phyloP scores from a whole-genome alignment of 768 basidiomycete genomes.

The Dictyophora rubrovolvata region DNA sequence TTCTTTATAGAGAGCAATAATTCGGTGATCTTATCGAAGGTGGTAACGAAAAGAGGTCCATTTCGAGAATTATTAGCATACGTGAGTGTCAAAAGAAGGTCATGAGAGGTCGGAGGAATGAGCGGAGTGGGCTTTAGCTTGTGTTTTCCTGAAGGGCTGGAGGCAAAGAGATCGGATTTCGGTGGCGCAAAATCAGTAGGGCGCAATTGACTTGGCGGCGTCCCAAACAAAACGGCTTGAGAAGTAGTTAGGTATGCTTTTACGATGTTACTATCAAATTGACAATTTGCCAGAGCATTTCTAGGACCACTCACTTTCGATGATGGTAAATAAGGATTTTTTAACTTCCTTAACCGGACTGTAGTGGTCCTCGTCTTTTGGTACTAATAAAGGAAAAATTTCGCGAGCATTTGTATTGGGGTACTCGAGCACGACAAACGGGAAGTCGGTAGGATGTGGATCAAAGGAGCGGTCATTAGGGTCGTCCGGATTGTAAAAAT shows the following conservation, averaged over 20 bases:
- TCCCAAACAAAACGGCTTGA: slow-evolving; percentile 6
- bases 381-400: not conserved
- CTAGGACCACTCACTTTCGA: slow-evolving; percentile 39
- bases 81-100: slow-evolving; percentile 51
- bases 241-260: slow-evolving; percentile 4
- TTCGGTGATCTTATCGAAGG: slow-evolving; percentile 52
- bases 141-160: not conserved
- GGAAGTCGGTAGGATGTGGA: slow-evolving; percentile 45
- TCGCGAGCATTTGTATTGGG: slow-evolving; percentile 41
- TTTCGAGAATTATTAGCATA: slow-evolving; percentile 60
- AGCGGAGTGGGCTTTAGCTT: not conserved
- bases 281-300: not conserved
- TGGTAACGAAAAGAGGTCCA: slow-evolving; percentile 59
- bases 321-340: slow-evolving; percentile 57
- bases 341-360: slow-evolving; percentile 77
- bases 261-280: not conserved
- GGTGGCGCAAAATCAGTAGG: slow-evolving; percentile 7
- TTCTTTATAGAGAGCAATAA: slow-evolving; percentile 51
- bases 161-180: not conserved
- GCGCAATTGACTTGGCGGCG: slow-evolving; percentile 1
- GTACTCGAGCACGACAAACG: slow-evolving; percentile 67
- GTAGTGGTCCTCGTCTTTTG: slow-evolving; percentile 81
- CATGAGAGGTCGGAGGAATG: slow-evolving; percentile 14
- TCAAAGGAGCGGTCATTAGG: slow-evolving; percentile 54
- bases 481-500: slow-evolving; percentile 60